phyloP scores from a whole-genome alignment of 768 basidiomycete genomes.

The Sarcodon aspratus region DNA sequence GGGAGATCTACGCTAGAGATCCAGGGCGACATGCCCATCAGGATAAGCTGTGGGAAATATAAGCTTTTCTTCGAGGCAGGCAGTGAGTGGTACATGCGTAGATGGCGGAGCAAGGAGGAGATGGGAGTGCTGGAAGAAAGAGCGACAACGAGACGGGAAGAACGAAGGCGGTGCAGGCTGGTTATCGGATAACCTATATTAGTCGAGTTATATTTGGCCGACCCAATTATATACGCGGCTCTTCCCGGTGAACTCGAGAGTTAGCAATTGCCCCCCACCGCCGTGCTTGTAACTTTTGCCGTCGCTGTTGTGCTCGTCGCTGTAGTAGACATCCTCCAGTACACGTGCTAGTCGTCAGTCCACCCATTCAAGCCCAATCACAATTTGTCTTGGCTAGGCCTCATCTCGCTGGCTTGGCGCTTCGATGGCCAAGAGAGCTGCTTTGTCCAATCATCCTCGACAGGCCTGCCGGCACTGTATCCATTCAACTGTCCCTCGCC shows the following conservation, averaged over 20 bases:
- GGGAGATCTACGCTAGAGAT: slow-evolving; percentile 11
- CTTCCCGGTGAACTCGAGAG: slow-evolving; percentile 3
- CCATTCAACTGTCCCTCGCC: not conserved
- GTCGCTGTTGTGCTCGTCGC: not conserved
- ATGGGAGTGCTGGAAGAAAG: slow-evolving; percentile 20
- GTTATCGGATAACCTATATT: slow-evolving; percentile 7
- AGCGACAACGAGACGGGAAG: slow-evolving; percentile 41
- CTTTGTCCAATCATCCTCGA: slow-evolving; percentile 7
- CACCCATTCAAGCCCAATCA: no score
- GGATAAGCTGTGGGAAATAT: slow-evolving; percentile 49
- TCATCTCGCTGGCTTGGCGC: slow-evolving; percentile 6
- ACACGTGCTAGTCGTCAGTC: not conserved
- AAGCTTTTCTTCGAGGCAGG: slow-evolving; percentile 59
- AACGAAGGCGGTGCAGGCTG: slow-evolving; percentile 36
- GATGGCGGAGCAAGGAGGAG: slow-evolving; percentile 24
- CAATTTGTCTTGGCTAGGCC: no score
- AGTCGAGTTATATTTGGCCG: slow-evolving; percentile 1
- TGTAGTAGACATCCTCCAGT: not conserved
- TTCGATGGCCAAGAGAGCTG: slow-evolving; percentile 17
- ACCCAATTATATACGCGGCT: slow-evolving; percentile 4
- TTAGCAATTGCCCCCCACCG: slow-evolving; percentile 10
- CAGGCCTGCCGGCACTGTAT: slow-evolving; percentile 4
- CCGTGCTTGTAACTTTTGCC: slow-evolving; percentile 1
- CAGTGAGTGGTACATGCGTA: slow-evolving; percentile 45
- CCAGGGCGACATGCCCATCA: slow-evolving; percentile 37